Evolutionary conservation across 148 eudicot species (phyloP).

Genomic region (Heliosperma pusillum): DNA sequence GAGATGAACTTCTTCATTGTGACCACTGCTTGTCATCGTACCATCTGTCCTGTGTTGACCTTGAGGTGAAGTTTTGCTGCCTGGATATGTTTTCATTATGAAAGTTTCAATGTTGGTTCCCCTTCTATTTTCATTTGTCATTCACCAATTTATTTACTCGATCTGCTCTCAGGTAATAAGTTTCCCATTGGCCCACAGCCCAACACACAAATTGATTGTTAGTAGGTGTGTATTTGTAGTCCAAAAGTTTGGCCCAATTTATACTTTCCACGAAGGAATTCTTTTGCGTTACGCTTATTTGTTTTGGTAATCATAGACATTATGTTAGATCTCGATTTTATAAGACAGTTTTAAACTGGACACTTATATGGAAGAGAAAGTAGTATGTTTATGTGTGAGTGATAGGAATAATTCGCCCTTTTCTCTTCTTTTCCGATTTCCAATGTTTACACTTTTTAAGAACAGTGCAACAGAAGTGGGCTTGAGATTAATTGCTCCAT

Average conservation of each 20-base stretch:
- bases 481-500: too few species aligned
- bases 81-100: not conserved
- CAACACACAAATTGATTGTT: not conserved
- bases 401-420: too few species aligned
- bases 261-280: too few species aligned
- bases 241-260: not conserved
- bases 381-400: too few species aligned
- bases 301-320: too few species aligned
- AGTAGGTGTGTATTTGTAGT: not conserved
- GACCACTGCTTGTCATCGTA: slow-evolving; percentile 45
- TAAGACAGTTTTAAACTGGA: too few species aligned
- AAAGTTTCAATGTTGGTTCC: not conserved
- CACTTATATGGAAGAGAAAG: too few species aligned
- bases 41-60: slow-evolving; percentile 37
- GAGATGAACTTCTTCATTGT: slow-evolving; percentile 45
- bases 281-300: too few species aligned
- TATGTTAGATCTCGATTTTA: too few species aligned
- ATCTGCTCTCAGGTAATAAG: not conserved
- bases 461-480: too few species aligned
- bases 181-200: not conserved
- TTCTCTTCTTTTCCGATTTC: too few species aligned
- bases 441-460: too few species aligned
- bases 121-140: slow-evolving; percentile 3
- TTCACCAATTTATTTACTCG: not conserved
- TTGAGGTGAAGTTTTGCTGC: slow-evolving; percentile 24